Evolutionary conservation across 371 early-diverging fungal species (phyloP), one percentile per base, ranked within the genome.

Genomic region (Mortierella sp.): DNA sequence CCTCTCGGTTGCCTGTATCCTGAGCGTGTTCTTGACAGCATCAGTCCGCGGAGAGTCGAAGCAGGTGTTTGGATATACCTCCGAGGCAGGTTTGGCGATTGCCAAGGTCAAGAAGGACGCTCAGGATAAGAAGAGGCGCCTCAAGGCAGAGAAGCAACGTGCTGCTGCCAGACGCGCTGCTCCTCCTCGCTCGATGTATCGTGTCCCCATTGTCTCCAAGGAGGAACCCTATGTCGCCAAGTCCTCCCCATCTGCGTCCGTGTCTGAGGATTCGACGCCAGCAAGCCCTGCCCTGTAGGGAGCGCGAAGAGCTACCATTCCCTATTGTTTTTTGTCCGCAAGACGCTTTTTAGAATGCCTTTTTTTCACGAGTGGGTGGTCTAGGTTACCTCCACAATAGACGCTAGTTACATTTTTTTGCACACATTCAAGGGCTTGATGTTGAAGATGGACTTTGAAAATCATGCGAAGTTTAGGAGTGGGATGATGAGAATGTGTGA

Each of bases 1-100:
- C 77, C 92, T 99, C 24, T 95, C 97, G 0, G 97, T 98, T 3
- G 98, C 98, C 3, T 98, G 99, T 82, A 97, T 96, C 72, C 80
- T 98, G 26, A 96, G 99, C 45, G 93, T 93, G 19, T 77, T 98
- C 63, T 75, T 95, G 54, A 94, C 96, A 7, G 98, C 96, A 9
- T 75, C 89, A 11, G 82, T 89, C 21, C 96, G 97, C 50, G 96
- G 97, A 73, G 97, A 99, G 88, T 63, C 97, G 42, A 89, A 89
- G 65, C 93, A 93, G 14, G 84, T 98, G 28, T 96, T 97, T 72
- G 92, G 88, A 1, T 99, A 95, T 85, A 88, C 92, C 16, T 92
- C 96, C 26, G 95, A 94, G 48, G 92, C 92, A 65, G 89, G 90
- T 24, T 87, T 92, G 38, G 89, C 92, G 42, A 71, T 77, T n/a